A percentile compares a stretch with the other conserved stretches of the same genome.
Conservation (phyloP, 495 filamentous ascomycete species). For the Melanomma pulvis-pyrius region DNA sequence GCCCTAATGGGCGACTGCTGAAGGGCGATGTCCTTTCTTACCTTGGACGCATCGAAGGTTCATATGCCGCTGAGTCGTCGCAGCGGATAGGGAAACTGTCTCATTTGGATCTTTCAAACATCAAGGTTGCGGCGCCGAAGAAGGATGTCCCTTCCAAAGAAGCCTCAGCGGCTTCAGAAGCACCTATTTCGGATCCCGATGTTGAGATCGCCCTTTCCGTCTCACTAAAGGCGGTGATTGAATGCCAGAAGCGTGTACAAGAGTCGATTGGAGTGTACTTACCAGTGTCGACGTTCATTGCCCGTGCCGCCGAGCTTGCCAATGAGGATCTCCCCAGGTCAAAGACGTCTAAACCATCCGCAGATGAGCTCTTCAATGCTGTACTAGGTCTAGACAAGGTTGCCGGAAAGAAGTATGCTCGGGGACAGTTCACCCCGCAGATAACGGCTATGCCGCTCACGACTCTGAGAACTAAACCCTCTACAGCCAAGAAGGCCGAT, state of each 20-base stretch:
- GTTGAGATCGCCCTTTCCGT: conserved; percentile 68
- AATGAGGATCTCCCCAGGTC: conserved; percentile 80
- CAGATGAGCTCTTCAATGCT: conserved; percentile 86
- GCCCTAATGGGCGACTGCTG: conserved; percentile 84
- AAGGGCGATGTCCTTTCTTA: conserved; percentile 96
- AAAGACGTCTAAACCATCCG: conserved; percentile 60
- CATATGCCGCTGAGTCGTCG: conserved; percentile 70
- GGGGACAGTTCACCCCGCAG: conserved; percentile 71
- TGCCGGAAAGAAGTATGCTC: conserved; percentile 48
- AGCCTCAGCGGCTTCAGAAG: conserved; percentile 47
- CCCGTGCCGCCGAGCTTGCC: conserved; percentile 77
- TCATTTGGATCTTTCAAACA: conserved; percentile 92
- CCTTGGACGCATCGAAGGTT: conserved; percentile 70
- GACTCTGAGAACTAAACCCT: conserved; percentile 38
- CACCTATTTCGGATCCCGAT: conserved; percentile 50
- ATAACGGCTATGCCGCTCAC: conserved; percentile 62
- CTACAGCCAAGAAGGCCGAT: conserved; percentile 53
- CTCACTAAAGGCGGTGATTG: conserved; percentile 73
- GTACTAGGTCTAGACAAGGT: conserved; percentile 74
- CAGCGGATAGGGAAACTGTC: conserved; percentile 69
- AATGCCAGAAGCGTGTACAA: conserved; percentile 78
- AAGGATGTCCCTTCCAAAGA: conserved; percentile 46
- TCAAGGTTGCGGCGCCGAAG: conserved; percentile 67
- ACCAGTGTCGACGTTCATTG: conserved; percentile 84
- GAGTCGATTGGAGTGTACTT: conserved; percentile 73